Percentiles rank a stretch among this genome's conserved stretches.
Conservation (phyloP, 2,329 filamentous ascomycete species). For the Pseudogymnoascus sp. region DNA sequence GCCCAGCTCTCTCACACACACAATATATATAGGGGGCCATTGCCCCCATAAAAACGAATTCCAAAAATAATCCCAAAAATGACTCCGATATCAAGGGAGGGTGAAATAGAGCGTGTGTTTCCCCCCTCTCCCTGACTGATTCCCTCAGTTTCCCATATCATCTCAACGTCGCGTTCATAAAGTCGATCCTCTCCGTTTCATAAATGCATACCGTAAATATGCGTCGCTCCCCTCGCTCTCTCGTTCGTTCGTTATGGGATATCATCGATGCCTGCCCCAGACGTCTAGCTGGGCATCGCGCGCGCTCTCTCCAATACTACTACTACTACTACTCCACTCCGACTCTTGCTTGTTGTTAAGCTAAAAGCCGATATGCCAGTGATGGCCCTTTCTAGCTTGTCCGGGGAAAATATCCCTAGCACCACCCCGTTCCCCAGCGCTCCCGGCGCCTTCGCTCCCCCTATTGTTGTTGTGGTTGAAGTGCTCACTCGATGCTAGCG, state of each 20-base stretch:
- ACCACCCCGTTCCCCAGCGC: not conserved
- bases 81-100: conserved; percentile 5
- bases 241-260: not conserved
- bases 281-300: not conserved
- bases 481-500: conserved; percentile 36
- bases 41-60: not conserved
- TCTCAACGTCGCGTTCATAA: conserved; percentile 8
- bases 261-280: not conserved
- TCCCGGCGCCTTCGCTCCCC: not conserved
- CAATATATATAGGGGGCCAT: not conserved
- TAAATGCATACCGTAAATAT: not conserved
- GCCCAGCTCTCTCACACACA: not conserved
- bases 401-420: not conserved
- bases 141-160: conserved; percentile 1
- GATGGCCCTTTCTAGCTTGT: conserved; percentile 7
- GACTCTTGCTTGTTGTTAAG: conserved; percentile 6
- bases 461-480: not conserved
- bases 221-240: not conserved
- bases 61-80: not conserved
- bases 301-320: conserved; percentile 1
- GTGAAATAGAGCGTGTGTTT: not conserved
- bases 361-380: not conserved
- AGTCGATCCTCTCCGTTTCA: conserved; percentile 3
- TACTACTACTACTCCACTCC: not conserved
- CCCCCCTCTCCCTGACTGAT: not conserved